These are phyloP conservation scores for Thinopyrum elongatum DNA, from an alignment of 176 grass and related monocot species.

Conservation along the genomic window DNA sequence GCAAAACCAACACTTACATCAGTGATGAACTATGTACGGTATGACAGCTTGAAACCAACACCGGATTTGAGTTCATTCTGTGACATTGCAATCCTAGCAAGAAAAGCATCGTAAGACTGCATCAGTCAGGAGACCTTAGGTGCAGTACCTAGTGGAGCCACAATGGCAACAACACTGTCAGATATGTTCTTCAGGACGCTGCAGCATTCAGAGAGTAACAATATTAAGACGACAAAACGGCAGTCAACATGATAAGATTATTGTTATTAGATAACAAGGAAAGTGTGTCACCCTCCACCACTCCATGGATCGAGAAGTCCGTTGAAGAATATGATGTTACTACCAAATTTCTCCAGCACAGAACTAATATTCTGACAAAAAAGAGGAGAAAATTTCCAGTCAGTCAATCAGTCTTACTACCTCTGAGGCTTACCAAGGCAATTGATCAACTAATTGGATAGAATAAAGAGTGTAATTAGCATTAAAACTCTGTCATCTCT, in stretches of 20 bases:
- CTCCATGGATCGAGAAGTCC: slow-evolving; percentile 96
- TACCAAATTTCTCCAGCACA: slow-evolving; percentile 73
- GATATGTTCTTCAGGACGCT: slow-evolving; percentile 92
- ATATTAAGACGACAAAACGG: slow-evolving; percentile 23
- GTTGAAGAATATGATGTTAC: slow-evolving; percentile 98
- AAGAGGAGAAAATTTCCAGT: neutral
- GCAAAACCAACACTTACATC: neutral
- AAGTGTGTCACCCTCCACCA: slow-evolving; percentile 68
- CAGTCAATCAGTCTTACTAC: neutral
- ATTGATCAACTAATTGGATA: neutral
- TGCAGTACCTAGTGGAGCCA: slow-evolving; percentile 82
- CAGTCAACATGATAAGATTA: neutral
- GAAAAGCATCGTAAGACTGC: too few species aligned
- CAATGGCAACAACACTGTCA: slow-evolving; percentile 69
- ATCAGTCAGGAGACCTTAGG: too few species aligned
- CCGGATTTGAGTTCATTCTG: neutral
- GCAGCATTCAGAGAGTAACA: slow-evolving; percentile 36
- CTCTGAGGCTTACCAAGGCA: neutral
- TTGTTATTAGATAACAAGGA: neutral
- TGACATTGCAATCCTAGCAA: too few species aligned
- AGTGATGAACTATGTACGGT: neutral
- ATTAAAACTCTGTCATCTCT: neutral
- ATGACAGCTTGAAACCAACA: neutral
- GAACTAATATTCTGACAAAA: slow-evolving; percentile 58
- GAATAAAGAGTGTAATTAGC: neutral